A percentile compares a stretch with the other conserved stretches of the same genome.
Evolutionary conservation across 768 basidiomycete genomes (phyloP).

Genomic region (Amanita polypyramis): DNA sequence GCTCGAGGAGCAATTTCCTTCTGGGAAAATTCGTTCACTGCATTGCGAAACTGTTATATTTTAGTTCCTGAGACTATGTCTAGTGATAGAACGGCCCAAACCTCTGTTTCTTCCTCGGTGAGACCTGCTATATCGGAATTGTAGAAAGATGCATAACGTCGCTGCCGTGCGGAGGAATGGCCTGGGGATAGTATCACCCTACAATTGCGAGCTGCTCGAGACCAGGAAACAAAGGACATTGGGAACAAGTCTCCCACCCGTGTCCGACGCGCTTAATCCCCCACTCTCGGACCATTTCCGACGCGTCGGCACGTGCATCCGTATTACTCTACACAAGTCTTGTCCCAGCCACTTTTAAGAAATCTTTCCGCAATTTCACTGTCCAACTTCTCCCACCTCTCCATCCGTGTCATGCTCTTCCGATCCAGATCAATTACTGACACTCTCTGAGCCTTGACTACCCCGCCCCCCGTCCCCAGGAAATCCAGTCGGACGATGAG

Average conservation of each 20-base stretch:
- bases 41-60: conserved; percentile 63
- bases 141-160: conserved; percentile 47
- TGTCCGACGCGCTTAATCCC: too few species aligned
- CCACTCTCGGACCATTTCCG: conserved; percentile 4
- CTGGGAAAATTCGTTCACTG: conserved; percentile 69
- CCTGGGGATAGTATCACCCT: conserved; percentile 8
- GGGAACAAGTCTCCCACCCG: background rate
- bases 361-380: conserved; percentile 31
- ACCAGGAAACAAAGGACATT: conserved; percentile 4
- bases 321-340: conserved; percentile 1
- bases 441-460: conserved; percentile 23
- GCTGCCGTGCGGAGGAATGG: conserved; percentile 7
- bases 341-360: background rate
- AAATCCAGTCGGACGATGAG: conserved; percentile 27
- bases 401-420: conserved; percentile 57
- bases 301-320: background rate
- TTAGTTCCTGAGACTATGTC: conserved; percentile 4
- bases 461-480: conserved; percentile 11
- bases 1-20: conserved; percentile 81
- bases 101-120: conserved; percentile 73
- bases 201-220: background rate
- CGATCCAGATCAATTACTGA: conserved; percentile 82
- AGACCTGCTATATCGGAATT: conserved; percentile 67
- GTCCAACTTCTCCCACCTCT: conserved; percentile 69
- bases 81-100: conserved; percentile 19